Evolutionary conservation across 2,329 filamentous ascomycete species (phyloP).

Genomic region (Paraconiothyrium sp.): DNA sequence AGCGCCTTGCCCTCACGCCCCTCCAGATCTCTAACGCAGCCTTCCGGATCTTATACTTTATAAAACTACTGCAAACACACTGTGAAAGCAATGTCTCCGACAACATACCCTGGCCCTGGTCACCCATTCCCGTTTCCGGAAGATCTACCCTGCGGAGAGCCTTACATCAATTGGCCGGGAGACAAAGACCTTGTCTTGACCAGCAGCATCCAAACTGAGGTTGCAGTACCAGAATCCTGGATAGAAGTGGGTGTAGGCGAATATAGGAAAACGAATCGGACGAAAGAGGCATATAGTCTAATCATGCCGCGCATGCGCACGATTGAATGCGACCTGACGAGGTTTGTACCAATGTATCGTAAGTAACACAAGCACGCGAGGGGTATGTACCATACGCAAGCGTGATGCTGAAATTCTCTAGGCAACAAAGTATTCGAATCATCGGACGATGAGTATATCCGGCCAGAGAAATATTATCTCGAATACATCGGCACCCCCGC

Average conservation of each 20-base stretch:
- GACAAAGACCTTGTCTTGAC: conserved; percentile 8
- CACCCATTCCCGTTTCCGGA: conserved; percentile 7
- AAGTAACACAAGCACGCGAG: neutral
- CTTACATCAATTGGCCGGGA: conserved; percentile 16
- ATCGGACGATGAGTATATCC: conserved; percentile 1
- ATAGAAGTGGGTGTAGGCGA: conserved; percentile 6
- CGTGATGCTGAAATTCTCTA: neutral
- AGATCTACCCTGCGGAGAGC: conserved; percentile 11
- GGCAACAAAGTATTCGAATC: conserved; percentile 10
- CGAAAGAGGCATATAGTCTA: conserved; percentile 14
- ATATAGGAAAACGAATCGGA: conserved; percentile 8
- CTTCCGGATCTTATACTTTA: neutral
- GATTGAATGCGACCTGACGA: conserved; percentile 8
- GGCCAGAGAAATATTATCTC: conserved; percentile 14
- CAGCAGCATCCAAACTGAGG: conserved; percentile 6
- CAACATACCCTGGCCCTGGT: conserved; percentile 5
- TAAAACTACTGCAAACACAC: neutral
- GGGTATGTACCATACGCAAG: neutral
- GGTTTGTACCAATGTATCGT: conserved; percentile 15
- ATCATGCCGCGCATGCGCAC: conserved; percentile 7
- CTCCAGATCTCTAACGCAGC: neutral
- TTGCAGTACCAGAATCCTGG: conserved; percentile 16
- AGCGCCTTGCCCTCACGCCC: neutral
- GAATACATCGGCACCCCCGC: conserved; percentile 16
- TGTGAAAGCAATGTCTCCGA: neutral